Conservation (phyloP, 768 basidiomycete genomes). For the Leccinellum rugosiceps region DNA sequence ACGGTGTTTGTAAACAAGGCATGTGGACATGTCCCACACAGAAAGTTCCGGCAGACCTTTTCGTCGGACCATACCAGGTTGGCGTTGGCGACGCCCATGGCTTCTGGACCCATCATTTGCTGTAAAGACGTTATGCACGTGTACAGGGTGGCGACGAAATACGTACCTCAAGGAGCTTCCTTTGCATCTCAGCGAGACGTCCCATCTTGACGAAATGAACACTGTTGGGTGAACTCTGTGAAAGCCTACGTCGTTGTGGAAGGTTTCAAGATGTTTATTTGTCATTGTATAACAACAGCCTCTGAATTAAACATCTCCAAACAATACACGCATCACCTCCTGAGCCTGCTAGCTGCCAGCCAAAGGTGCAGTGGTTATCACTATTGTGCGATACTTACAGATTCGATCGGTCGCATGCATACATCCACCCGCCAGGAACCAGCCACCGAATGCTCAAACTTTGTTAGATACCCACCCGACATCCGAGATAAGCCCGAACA, state of each 20-base stretch:
- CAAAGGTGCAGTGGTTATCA: not conserved
- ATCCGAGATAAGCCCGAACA: conserved; percentile 13
- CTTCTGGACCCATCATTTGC: conserved; percentile 99
- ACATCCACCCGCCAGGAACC: not conserved
- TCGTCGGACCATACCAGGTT: conserved; percentile 94
- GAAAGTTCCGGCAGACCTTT: conserved; percentile 97
- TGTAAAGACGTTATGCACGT: conserved; percentile 30
- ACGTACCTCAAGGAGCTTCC: conserved; percentile 78
- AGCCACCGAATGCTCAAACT: not conserved
- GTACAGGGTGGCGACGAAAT: conserved; percentile 27
- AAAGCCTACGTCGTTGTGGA: not conserved
- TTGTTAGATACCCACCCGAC: conserved; percentile 10
- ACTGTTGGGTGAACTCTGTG: not conserved
- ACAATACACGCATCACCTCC: conserved; percentile 11
- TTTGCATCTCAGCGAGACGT: conserved; percentile 94
- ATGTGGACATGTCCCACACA: conserved; percentile 99
- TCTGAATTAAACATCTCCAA: conserved; percentile 26
- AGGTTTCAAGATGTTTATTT: conserved; percentile 23
- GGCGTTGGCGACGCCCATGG: conserved; percentile 93
- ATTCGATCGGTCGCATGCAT: not conserved
- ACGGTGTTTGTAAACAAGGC: conserved; percentile 98
- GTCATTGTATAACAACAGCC: conserved; percentile 25
- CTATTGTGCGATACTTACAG: not conserved
- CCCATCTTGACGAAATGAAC: conserved; percentile 60
- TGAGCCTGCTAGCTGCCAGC: too few species aligned